Base-by-base conservation (phyloP, 1,284 basidiomycete species). In the Anthracocystis panici-leucophaei region DNA sequence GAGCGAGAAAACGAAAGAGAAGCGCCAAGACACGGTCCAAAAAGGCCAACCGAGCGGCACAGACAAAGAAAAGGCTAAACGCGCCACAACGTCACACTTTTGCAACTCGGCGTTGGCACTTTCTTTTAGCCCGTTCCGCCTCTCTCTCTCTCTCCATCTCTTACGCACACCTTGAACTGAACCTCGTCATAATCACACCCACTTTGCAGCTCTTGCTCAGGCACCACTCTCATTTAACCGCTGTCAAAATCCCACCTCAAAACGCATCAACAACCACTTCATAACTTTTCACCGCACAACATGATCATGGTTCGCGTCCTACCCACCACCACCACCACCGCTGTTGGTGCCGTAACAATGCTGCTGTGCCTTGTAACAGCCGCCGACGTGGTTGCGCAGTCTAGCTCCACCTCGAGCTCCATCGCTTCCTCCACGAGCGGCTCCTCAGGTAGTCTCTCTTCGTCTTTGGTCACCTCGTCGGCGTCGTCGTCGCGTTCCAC, bases 401-500 rank as follows among this genome's bases (percentile, higher is more conserved):
- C 35, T 25, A 40, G 35, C 8, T 29, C 35, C 46, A 40, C 23
- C 11, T 40, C 54, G 21, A 25, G 58, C 8, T 52, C 55, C 23
- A 20, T 56, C 8, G 42, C 51, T n/a, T 21, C 48, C 50, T 41
- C 57, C 35, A 59, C 59, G 1, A 20, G 48, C 12, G 35, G 33
- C n/a, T 42, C 57, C 2, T 55, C 60, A 5, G 10, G 7, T 42
- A 9, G 35, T 14, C 5, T 41, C n/a, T 49, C 40, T 27, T 33
- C 46, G 12, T 56, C 60, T 14, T 50, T 53, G 11, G 38, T 46
- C 4, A 40, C 52, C 8, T 46, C 64, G 11, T 54, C 58, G 8
- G 29, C 55, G 3, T 27, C 57, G 1, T 40, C 57, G 3, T 58
- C 64, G 8, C 40, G 55, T 27, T 51, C 55, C 51, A 66, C 72